A percentile compares a stretch with the other conserved stretches of the same genome.
Evolutionary conservation across 1,284 basidiomycete species (phyloP).

Genomic region (Anthracocystis walkeri): DNA sequence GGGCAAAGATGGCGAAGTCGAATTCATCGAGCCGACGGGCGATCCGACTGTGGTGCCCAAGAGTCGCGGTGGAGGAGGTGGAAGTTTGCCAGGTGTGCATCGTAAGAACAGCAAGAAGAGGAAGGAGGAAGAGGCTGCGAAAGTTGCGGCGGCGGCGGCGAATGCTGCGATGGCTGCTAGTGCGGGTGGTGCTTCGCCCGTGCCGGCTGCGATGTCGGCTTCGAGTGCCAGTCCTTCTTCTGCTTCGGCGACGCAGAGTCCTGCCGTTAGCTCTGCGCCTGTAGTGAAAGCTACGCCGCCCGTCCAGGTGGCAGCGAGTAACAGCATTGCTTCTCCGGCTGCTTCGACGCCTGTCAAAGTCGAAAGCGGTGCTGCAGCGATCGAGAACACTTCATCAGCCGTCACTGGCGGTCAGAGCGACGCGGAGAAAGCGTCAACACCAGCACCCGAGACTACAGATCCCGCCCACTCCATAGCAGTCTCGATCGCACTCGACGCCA

Average conservation of each 20-base stretch:
- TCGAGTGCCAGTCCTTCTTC: constrained; percentile 11
- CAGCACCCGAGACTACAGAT: constrained; percentile 1
- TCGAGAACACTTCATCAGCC: neutral
- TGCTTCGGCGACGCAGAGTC: constrained; percentile 17
- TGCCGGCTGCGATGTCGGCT: neutral
- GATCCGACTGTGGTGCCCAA: constrained; percentile 58
- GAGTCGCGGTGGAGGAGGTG: constrained; percentile 59
- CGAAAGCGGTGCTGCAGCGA: neutral
- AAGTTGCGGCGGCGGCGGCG: constrained; percentile 18
- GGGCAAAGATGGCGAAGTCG: constrained; percentile 56
- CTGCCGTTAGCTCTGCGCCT: neutral
- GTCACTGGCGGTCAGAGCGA: neutral
- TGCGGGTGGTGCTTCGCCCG: neutral
- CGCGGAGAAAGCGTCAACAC: neutral
- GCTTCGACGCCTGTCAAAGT: constrained; percentile 10
- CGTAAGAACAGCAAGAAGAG: constrained; percentile 56
- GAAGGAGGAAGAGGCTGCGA: constrained; percentile 35
- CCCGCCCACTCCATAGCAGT: constrained; percentile 30
- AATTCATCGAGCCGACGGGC: constrained; percentile 56
- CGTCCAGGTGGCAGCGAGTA: neutral
- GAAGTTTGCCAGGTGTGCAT: constrained; percentile 57
- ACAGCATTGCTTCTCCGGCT: neutral
- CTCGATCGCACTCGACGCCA: constrained; percentile 34
- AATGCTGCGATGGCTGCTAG: constrained; percentile 4
- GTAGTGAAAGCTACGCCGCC: constrained; percentile 5